Evolutionary conservation across 768 basidiomycete species (phyloP).

Genomic region (Mycena filopes): DNA sequence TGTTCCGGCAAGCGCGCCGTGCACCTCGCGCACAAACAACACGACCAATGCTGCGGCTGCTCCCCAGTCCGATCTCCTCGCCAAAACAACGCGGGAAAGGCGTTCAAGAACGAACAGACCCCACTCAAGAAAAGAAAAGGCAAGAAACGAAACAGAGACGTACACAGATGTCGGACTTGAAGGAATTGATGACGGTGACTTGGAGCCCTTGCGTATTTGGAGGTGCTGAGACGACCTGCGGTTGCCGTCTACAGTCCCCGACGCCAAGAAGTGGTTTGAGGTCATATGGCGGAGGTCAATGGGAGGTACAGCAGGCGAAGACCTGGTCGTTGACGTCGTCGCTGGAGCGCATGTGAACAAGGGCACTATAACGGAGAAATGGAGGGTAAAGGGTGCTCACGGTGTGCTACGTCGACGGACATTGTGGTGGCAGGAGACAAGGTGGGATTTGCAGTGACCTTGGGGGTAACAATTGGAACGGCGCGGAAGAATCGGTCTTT

Average conservation of each 20-base stretch:
- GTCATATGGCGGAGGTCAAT: constrained; percentile 68
- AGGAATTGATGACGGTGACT: constrained; percentile 79
- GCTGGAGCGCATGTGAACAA: constrained; percentile 17
- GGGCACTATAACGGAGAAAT: neutral
- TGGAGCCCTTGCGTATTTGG: constrained; percentile 63
- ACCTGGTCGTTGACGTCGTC: constrained; percentile 24
- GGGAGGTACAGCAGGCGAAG: constrained; percentile 43
- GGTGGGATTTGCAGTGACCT: constrained; percentile 5
- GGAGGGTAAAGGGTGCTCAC: neutral
- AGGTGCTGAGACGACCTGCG: constrained; percentile 60
- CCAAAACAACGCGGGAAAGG: no score
- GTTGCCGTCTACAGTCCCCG: constrained; percentile 44
- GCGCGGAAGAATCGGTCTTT: constrained; percentile 4
- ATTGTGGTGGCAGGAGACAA: constrained; percentile 20
- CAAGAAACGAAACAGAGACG: constrained; percentile 37
- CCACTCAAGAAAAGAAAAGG: neutral
- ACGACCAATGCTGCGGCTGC: no score
- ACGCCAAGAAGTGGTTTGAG: constrained; percentile 56
- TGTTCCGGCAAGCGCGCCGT: no score
- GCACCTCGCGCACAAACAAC: no score
- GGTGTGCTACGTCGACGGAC: constrained; percentile 22
- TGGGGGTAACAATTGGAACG: neutral
- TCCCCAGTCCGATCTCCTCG: no score
- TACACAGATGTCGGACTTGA: constrained; percentile 85
- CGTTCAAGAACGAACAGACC: no score